These are phyloP conservation scores for Mycena pura DNA, from an alignment of 768 basidiomycete genomes.

Conservation along the genomic window DNA sequence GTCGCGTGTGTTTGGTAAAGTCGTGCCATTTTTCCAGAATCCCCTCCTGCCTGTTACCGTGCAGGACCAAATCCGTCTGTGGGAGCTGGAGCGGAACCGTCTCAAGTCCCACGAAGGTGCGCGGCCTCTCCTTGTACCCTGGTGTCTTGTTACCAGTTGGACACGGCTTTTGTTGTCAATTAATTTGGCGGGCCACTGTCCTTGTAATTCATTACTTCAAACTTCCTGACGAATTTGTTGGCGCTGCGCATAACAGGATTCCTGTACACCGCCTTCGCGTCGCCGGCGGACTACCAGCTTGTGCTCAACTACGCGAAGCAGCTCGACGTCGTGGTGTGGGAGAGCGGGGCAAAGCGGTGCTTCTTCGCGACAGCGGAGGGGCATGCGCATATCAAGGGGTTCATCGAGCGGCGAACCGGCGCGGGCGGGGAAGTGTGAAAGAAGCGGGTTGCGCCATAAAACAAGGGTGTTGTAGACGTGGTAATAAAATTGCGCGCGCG, in stretches of 20 bases:
- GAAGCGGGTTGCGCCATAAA: too few relatives aligned
- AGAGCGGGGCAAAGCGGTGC: constrained; percentile 72
- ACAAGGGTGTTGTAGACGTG: too few relatives aligned
- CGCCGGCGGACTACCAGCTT: constrained; percentile 86
- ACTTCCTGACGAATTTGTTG: too few relatives aligned
- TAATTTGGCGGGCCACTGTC: too few relatives aligned
- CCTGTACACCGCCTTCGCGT: constrained; percentile 87
- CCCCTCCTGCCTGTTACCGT: constrained; percentile 96
- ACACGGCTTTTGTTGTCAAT: constrained; percentile 30
- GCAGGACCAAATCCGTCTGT: constrained; percentile 95
- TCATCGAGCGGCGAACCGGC: constrained; percentile 81
- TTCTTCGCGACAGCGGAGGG: constrained; percentile 86
- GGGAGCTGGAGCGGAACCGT: constrained; percentile 96
- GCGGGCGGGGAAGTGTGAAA: constrained; percentile 33
- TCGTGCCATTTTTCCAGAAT: constrained; percentile 59
- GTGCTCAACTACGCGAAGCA: constrained; percentile 87
- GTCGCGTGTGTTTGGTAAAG: constrained; percentile 31
- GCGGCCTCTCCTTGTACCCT: constrained; percentile 31
- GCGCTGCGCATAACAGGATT: constrained; percentile 64
- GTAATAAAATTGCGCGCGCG: too few relatives aligned
- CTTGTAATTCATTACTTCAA: too few relatives aligned
- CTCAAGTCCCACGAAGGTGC: constrained; percentile 87
- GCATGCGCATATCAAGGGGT: constrained; percentile 78
- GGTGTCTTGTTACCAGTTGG: too few relatives aligned
- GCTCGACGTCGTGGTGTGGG: constrained; percentile 84